Evolutionary conservation across 148 eudicot genomes (phyloP).

Genomic region (Camellia granthamiana): DNA sequence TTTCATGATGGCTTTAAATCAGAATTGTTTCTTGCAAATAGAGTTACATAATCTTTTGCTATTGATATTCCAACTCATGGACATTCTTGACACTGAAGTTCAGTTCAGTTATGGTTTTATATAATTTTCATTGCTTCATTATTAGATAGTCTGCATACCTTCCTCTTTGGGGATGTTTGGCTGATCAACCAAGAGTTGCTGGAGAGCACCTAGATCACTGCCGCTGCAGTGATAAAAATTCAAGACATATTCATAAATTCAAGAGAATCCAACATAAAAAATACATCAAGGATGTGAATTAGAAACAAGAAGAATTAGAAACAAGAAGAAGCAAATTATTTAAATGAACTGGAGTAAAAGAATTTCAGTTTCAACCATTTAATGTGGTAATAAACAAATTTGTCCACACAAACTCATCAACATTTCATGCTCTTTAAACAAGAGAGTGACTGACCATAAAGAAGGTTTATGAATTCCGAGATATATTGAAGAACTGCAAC

Average conservation of each 20-base stretch:
- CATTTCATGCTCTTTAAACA: neutral
- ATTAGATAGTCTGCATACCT: slow-evolving; percentile 35
- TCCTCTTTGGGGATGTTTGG: slow-evolving; percentile 78
- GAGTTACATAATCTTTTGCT: neutral
- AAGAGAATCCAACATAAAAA: neutral
- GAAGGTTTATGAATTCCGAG: neutral
- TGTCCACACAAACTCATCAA: neutral
- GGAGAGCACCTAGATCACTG: slow-evolving; percentile 61
- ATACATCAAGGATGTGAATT: neutral
- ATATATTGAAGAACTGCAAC: neutral
- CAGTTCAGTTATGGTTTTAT: neutral
- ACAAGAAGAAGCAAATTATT: neutral
- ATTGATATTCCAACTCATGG: neutral
- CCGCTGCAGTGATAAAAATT: slow-evolving; percentile 32
- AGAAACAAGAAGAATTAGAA: neutral
- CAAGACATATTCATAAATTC: neutral
- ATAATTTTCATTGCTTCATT: neutral
- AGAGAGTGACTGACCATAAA: neutral
- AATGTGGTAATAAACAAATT: neutral
- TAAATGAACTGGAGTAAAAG: neutral
- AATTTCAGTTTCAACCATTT: neutral
- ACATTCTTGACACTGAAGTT: neutral
- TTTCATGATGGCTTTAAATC: neutral
- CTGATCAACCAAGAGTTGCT: slow-evolving; percentile 79
- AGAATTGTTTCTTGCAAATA: neutral